These are phyloP conservation scores for Phytophthora hybrid DNA, from an alignment of 352 stramenopile species.

Conservation along the genomic window DNA sequence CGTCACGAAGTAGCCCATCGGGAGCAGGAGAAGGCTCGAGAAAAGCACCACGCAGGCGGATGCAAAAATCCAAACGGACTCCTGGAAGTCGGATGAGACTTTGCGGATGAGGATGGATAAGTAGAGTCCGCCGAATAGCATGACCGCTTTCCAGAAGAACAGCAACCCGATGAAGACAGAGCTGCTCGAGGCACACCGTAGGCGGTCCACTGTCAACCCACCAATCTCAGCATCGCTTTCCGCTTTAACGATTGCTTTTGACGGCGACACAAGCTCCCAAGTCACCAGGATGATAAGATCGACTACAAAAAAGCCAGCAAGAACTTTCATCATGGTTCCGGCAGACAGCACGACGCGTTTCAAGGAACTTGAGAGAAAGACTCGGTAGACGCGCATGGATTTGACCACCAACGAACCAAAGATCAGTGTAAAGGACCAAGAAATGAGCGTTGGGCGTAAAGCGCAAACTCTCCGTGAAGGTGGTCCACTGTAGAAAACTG, in stretches of 20 bases:
- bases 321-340: constrained; percentile 52
- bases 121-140: constrained; percentile 50
- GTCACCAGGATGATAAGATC: constrained; percentile 46
- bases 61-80: constrained; percentile 65
- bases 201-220: constrained; percentile 32
- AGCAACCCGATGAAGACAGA: constrained; percentile 46
- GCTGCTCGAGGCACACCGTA: constrained; percentile 44
- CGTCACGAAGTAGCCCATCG: constrained; percentile 58
- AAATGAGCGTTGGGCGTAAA: constrained; percentile 43
- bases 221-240: constrained; percentile 31
- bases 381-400: constrained; percentile 60
- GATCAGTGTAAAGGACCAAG: constrained; percentile 55
- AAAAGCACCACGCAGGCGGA: constrained; percentile 52
- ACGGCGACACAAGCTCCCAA: constrained; percentile 43
- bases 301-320: constrained; percentile 43
- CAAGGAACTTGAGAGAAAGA: constrained; percentile 51
- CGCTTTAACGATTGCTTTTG: constrained; percentile 9
- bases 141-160: constrained; percentile 56
- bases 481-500: constrained; percentile 50
- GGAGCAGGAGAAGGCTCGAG: constrained; percentile 47
- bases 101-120: constrained; percentile 66
- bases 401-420: constrained; percentile 64
- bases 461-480: constrained; percentile 50
- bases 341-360: constrained; percentile 55
- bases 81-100: constrained; percentile 58